phyloP scores from a whole-genome alignment of 371 early-diverging fungal genomes.

The Lichtheimia corymbifera region DNA sequence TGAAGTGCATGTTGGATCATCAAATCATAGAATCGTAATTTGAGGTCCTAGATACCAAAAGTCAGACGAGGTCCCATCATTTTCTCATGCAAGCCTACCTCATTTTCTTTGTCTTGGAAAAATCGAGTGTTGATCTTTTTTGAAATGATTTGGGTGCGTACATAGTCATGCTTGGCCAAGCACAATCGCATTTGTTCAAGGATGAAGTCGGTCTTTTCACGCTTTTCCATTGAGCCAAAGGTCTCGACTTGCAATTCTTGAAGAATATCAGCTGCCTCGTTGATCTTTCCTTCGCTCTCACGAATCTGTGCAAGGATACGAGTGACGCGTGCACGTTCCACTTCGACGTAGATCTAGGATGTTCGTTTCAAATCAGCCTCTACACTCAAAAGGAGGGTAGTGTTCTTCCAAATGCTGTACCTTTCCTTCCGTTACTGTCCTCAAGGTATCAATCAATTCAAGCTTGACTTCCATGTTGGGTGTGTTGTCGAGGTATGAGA shows the following conservation, averaged over 20 bases:
- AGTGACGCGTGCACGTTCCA: constrained; percentile 94
- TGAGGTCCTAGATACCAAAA: constrained; percentile 70
- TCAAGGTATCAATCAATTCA: constrained; percentile 90
- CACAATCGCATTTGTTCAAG: constrained; percentile 97
- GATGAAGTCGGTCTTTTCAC: constrained; percentile 98
- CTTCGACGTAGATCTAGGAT: constrained; percentile 92
- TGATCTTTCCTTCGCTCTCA: constrained; percentile 89
- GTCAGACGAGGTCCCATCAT: background rate
- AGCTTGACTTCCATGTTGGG: constrained; percentile 82
- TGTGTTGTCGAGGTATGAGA: constrained; percentile 82
- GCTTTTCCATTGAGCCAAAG: constrained; percentile 96
- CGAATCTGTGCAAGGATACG: constrained; percentile 84
- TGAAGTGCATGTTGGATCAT: constrained; percentile 95
- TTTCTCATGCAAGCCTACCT: constrained; percentile 40
- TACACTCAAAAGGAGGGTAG: background rate
- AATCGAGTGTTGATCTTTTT: constrained; percentile 93
- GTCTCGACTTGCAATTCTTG: constrained; percentile 98
- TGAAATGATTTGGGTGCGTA: constrained; percentile 90
- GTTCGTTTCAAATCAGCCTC: background rate
- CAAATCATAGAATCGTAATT: constrained; percentile 91
- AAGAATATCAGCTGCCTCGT: constrained; percentile 92
- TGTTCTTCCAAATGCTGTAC: constrained; percentile 45
- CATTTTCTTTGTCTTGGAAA: constrained; percentile 84
- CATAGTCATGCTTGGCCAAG: constrained; percentile 89
- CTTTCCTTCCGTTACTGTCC: constrained; percentile 97